Conservation (phyloP, 2,329 filamentous ascomycete genomes). For the Seiridium unicorne region DNA sequence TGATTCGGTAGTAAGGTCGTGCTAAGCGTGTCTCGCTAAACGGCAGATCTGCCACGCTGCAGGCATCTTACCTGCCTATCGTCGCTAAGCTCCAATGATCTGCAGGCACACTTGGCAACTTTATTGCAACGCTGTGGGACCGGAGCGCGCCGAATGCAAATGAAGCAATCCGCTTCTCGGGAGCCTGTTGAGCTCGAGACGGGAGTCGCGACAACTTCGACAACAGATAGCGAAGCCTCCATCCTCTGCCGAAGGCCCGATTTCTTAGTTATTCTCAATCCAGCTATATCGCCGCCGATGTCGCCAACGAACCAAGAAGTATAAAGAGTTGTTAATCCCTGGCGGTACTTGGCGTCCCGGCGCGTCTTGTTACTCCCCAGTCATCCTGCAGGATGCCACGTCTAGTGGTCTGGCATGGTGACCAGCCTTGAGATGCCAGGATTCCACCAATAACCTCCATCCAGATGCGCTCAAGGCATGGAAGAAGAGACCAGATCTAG, state of each 20-base stretch:
- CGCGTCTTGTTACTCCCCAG: not conserved
- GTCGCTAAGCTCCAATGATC: conserved; percentile 4
- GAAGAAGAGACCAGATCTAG: not conserved
- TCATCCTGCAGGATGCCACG: not conserved
- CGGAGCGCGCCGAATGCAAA: not conserved
- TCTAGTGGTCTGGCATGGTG: too few species aligned
- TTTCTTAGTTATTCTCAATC: not conserved
- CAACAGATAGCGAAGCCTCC: not conserved
- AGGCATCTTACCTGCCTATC: conserved; percentile 6
- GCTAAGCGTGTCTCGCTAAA: conserved; percentile 1
- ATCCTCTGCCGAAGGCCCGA: not conserved
- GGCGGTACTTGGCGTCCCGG: not conserved
- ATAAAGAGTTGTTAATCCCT: not conserved
- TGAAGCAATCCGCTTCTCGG: not conserved
- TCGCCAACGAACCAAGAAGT: not conserved
- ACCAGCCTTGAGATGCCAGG: not conserved
- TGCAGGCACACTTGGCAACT: not conserved
- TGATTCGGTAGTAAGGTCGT: not conserved
- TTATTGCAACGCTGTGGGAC: not conserved
- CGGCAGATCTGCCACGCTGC: conserved; percentile 7
- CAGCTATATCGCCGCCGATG: not conserved
- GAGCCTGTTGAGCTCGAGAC: not conserved
- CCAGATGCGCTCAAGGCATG: not conserved
- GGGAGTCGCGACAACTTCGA: not conserved
- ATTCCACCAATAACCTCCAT: not conserved